Evolutionary conservation across 352 stramenopile species (phyloP).

Genomic region (Pythium diclinum): DNA sequence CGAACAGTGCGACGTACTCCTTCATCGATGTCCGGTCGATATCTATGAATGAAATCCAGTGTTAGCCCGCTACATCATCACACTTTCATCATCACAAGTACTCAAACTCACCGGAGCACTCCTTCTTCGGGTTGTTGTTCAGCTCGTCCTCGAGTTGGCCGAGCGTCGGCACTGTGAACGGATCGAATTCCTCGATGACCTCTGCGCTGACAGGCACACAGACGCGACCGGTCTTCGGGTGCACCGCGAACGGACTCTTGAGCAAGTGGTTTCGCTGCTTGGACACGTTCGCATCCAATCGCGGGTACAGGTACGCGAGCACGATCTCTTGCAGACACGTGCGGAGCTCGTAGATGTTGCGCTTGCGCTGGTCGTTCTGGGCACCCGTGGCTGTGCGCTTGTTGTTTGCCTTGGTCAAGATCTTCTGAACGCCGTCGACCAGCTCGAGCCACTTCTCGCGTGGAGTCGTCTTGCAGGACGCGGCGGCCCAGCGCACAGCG

Average conservation of each 20-base stretch:
- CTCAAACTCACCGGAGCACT: slow-evolving; percentile 25
- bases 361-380: slow-evolving; percentile 59
- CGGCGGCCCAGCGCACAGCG: slow-evolving; percentile 49
- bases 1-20: slow-evolving; percentile 70
- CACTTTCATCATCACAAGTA: background rate
- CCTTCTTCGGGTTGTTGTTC: slow-evolving; percentile 44
- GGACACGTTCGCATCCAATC: slow-evolving; percentile 99
- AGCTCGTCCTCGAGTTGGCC: slow-evolving; percentile 81
- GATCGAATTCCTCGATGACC: slow-evolving; percentile 85
- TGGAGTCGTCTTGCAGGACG: slow-evolving; percentile 52
- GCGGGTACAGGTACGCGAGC: slow-evolving; percentile 95
- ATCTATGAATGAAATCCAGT: slow-evolving; percentile 17
- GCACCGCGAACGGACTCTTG: slow-evolving; percentile 98
- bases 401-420: slow-evolving; percentile 48
- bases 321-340: slow-evolving; percentile 95
- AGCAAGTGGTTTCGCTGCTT: slow-evolving; percentile 99
- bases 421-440: slow-evolving; percentile 62
- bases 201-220: slow-evolving; percentile 94
- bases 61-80: background rate
- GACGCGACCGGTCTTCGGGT: slow-evolving; percentile 97
- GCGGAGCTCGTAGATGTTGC: slow-evolving; percentile 61
- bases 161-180: slow-evolving; percentile 83
- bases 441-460: slow-evolving; percentile 90
- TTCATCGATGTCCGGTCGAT: slow-evolving; percentile 63
- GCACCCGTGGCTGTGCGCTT: slow-evolving; percentile 34